Conservation (phyloP, 148 eudicot genomes). For the Camellia japonica region DNA sequence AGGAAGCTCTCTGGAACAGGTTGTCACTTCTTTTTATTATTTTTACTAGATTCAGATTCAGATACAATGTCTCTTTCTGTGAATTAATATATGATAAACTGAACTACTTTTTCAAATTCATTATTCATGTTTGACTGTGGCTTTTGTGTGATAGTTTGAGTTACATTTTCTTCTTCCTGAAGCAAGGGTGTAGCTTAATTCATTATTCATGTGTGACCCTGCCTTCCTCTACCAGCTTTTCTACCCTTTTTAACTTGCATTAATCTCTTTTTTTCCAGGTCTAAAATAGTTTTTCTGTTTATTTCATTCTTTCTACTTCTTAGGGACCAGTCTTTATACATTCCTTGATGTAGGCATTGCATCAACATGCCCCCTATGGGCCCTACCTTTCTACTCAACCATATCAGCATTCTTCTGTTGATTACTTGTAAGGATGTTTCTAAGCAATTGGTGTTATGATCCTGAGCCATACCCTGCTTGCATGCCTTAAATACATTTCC, state of each 20-base stretch:
- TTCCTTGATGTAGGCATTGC: not conserved
- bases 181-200: not conserved
- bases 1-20: slow-evolving; percentile 73
- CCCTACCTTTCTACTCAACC: not conserved
- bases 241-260: not conserved
- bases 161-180: not conserved
- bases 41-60: not conserved
- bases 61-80: not conserved
- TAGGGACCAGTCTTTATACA: not conserved
- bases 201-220: too few species aligned
- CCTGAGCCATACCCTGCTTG: too few species aligned
- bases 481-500: too few species aligned
- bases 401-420: not conserved
- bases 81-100: not conserved
- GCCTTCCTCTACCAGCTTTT: not conserved
- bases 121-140: not conserved
- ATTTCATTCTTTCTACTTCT: not conserved
- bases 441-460: not conserved
- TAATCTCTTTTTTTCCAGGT: not conserved
- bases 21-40: slow-evolving; percentile 5
- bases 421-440: not conserved
- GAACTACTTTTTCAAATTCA: not conserved
- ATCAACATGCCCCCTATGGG: not conserved
- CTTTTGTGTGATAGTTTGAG: not conserved
- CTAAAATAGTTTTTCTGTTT: not conserved